Conservation (phyloP, 2,329 filamentous ascomycete genomes). For the Coleophoma crateriformis region DNA sequence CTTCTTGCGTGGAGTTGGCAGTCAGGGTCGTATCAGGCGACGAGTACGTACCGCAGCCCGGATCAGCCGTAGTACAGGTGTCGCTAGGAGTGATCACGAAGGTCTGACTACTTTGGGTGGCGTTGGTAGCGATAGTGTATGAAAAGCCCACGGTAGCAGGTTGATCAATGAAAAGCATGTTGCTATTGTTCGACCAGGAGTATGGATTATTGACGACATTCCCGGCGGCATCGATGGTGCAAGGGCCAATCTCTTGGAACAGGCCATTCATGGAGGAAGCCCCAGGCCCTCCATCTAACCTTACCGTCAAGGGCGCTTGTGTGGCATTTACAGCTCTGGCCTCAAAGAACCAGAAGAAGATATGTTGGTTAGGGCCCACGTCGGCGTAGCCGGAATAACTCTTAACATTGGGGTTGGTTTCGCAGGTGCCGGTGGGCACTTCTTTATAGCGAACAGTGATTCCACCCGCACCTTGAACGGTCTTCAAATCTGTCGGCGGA, state of each 20-base stretch:
- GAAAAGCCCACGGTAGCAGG: not conserved
- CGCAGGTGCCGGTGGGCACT: not conserved
- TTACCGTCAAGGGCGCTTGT: not conserved
- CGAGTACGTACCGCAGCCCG: not conserved
- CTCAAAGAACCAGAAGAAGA: not conserved
- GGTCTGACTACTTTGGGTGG: not conserved
- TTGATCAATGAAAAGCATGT: not conserved
- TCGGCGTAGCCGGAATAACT: not conserved
- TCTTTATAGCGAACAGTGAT: not conserved
- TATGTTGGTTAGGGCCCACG: not conserved
- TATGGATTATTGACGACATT: not conserved
- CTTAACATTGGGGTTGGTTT: not conserved
- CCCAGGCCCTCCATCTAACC: not conserved
- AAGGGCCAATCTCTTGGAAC: not conserved
- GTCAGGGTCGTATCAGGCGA: not conserved
- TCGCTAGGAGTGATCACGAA: not conserved
- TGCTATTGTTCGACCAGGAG: not conserved
- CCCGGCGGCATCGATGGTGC: not conserved
- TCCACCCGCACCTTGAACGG: not conserved
- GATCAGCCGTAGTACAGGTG: not conserved
- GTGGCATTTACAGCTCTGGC: not conserved
- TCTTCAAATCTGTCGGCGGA: not conserved
- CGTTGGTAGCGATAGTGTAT: not conserved
- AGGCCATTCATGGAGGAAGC: not conserved
- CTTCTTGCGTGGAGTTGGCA: not conserved